Percentiles rank a stretch among this genome's conserved stretches.
phyloP scores from a whole-genome alignment of 768 basidiomycete species.

The Phanerochaete carnosa region DNA sequence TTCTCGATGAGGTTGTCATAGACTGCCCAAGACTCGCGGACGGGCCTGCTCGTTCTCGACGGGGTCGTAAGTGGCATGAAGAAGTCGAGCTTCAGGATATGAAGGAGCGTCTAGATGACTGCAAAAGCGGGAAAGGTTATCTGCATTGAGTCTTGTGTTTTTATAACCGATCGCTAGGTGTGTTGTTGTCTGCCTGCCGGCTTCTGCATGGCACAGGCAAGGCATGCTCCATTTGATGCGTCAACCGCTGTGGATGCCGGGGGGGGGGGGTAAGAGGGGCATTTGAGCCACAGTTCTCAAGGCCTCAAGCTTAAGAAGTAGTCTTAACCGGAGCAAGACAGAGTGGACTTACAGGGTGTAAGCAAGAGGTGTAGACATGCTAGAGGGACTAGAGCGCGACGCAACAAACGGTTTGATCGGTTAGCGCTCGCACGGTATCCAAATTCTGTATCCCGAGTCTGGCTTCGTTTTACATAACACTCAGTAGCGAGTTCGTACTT shows the following conservation, averaged over 20 bases:
- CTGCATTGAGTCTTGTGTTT: background rate
- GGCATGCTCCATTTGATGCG: background rate
- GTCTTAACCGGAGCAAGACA: no score
- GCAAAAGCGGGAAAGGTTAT: background rate
- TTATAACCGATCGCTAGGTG: background rate
- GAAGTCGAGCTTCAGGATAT: background rate
- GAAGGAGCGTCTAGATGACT: background rate
- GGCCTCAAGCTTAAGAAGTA: no score
- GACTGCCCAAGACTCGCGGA: slow-evolving; percentile 4
- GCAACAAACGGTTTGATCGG: no score
- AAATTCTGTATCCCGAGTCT: no score
- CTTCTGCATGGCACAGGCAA: background rate
- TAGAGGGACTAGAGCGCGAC: no score
- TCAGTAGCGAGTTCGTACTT: no score
- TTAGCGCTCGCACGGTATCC: no score
- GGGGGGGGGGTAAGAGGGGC: background rate
- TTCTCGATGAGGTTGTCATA: slow-evolving; percentile 20
- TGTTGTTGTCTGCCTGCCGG: background rate
- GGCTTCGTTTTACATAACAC: no score
- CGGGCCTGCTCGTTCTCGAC: background rate
- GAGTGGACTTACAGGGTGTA: no score
- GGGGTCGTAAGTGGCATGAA: background rate
- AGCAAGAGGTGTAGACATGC: no score
- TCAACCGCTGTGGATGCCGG: background rate
- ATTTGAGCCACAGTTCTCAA: no score